phyloP scores from a whole-genome alignment of 164 flowering plant genomes.

The grape (Vitis vinifera) region ASM3070453v1 NC_081820.1:8008001-8008500 shows the following conservation, averaged over 20 bases:
- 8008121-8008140: too few relatives aligned
- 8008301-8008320: conserved; percentile 49
- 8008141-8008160: too few relatives aligned
- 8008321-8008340: conserved; percentile 86
- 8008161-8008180: too few relatives aligned
- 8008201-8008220: conserved; percentile 3
- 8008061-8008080: too few relatives aligned
- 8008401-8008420: conserved; percentile 54
- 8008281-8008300: conserved; percentile 25
- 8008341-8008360: conserved; percentile 77
- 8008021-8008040: too few relatives aligned
- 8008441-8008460: conserved; percentile 50
- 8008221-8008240: conserved; percentile 45
- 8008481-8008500: conserved; percentile 35
- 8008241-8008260: conserved; percentile 66
- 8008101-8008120: too few relatives aligned
- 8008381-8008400: conserved; percentile 50
- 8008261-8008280: conserved; percentile 48
- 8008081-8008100: too few relatives aligned
- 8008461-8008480: conserved; percentile 60
- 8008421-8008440: conserved; percentile 40
- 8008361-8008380: conserved; percentile 22
- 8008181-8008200: not conserved
- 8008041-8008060: too few relatives aligned
- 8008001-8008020: too few relatives aligned